phyloP scores from a whole-genome alignment of 768 basidiomycete species.

The Naganishia randhawae region DNA sequence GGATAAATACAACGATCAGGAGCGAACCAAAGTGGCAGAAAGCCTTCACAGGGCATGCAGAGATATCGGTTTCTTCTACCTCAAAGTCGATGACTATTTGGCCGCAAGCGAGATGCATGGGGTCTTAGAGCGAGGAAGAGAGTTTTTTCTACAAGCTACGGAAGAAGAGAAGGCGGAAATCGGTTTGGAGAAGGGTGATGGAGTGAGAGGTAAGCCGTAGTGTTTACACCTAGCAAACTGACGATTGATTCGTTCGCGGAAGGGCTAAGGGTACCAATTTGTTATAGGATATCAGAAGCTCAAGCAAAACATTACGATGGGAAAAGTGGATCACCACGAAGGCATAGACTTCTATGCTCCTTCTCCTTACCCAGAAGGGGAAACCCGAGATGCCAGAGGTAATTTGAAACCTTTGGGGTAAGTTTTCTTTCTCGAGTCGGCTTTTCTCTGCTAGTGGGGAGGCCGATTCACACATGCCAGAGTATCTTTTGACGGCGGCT shows the following conservation, averaged over 20 bases:
- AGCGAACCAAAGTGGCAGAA: constrained; percentile 50
- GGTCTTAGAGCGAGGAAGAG: constrained; percentile 61
- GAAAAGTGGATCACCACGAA: constrained; percentile 68
- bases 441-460: too few relatives aligned
- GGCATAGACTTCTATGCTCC: constrained; percentile 77
- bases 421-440: not conserved
- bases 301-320: constrained; percentile 80
- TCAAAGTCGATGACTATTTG: constrained; percentile 51
- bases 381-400: not conserved
- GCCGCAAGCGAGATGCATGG: constrained; percentile 62
- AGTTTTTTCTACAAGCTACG: constrained; percentile 66
- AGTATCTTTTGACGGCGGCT: too few relatives aligned
- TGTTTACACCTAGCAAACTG: not conserved
- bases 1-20: constrained; percentile 37
- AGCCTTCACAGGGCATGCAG: constrained; percentile 70
- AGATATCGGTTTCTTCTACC: constrained; percentile 84
- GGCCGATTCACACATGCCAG: too few relatives aligned
- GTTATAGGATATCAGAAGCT: constrained; percentile 69
- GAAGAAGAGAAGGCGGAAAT: constrained; percentile 75
- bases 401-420: constrained; percentile 5
- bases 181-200: constrained; percentile 65
- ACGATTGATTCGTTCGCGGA: not conserved
- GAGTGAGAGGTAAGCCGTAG: constrained; percentile 66
- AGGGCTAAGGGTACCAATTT: not conserved
- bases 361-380: constrained; percentile 24